Evolutionary conservation across 2,329 filamentous ascomycete species (phyloP), one percentile per base, ranked within the genome.

Genomic region (Drechslera avenae): DNA sequence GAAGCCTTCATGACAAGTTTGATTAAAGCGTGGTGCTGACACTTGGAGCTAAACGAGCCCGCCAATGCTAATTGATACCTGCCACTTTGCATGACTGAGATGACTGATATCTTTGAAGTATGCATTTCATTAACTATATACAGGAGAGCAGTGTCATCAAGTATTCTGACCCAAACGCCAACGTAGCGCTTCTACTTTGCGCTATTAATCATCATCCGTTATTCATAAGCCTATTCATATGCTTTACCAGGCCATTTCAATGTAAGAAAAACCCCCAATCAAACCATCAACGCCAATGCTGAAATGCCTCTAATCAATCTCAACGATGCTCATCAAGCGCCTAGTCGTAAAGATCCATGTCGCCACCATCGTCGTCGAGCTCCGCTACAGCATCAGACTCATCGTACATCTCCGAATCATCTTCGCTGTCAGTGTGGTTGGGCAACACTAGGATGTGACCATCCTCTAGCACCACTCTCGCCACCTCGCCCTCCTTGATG

Each of bases 401-500:
- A 52, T 91, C 87, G 42, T 87, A 77, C 86, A 91, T 87, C 39
- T 90, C 87, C 10, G 83, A 81, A 53, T 91, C 88, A 6, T 87
- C 85, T 32, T 85, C 82, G 59, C 82, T 85, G 31, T 81, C 76
- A 35, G 86, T 85, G 72, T 97, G 94, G 73, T 99, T 97, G 5
- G 91, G 81, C 18, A 94, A 68, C 1, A 99, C 91, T 2, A 85
- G 78, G 52, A 97, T 87, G 72, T 90, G 89, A 37, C 90, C 89
- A 57, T 91, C 85, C 23, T 88, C 83, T 54, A 97, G 81, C 37
- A 90, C 86, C 18, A 97, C 90, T 19, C 83, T 81, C 1, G 94
- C 94, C 2, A 75, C 77, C 78, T 99, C 94, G 35, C 92, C 92
- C 60, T 99, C 93, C 62, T 83, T 85, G 71, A 99, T 87, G 46